Evolutionary conservation across 306 rosid genomes (phyloP), one percentile per base, ranked within the genome.

Genomic region (Vigna hirtella): DNA sequence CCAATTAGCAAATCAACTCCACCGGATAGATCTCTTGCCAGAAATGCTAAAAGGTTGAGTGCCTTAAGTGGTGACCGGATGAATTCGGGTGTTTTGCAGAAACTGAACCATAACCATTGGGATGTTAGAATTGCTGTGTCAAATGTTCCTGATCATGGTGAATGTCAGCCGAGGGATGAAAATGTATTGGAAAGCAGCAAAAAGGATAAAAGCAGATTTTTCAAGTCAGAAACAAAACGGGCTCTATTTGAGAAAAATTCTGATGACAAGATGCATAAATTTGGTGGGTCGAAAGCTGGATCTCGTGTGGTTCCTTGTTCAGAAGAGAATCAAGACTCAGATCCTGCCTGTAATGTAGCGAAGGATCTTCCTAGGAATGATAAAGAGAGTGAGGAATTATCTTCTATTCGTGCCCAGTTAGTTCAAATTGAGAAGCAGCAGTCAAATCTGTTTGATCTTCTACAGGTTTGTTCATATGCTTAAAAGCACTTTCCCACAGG

Each of bases 391-490:
- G 93, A 92, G 79, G 97, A 90, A 50, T 78, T 92, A 75, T 81
- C 89, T 15, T 49, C 71, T 79, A 92, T 92, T 82, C 92, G 96
- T 47, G 82, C 78, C 75, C 97, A 92, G 55, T 92, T 92, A 76
- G 80, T 76, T 82, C 96, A 90, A 81, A 90, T 92, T 45, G 96
- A 92, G 82, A 86, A 89, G 85, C 96, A 90, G 88, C 97, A 92
- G 77, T 84, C 93, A 56, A 85, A 83, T 82, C 83, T 92, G 38
- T 80, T 86, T 62, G 97, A 92, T 82, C 93, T 90, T 80, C 77
- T 92, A 72, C 96, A 92, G 97, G 97, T 92, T 86, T 84, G 87
- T 83, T 82, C 68, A n/a, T 50, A 79, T 36, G 51, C 81, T 45
- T 38, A 52, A 59, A 52, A 67, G 18, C 49, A 17, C 58, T 40